These are phyloP conservation scores for Bipolaris zeicola DNA, from an alignment of 2,329 filamentous ascomycete genomes.

Conservation along the genomic window DNA sequence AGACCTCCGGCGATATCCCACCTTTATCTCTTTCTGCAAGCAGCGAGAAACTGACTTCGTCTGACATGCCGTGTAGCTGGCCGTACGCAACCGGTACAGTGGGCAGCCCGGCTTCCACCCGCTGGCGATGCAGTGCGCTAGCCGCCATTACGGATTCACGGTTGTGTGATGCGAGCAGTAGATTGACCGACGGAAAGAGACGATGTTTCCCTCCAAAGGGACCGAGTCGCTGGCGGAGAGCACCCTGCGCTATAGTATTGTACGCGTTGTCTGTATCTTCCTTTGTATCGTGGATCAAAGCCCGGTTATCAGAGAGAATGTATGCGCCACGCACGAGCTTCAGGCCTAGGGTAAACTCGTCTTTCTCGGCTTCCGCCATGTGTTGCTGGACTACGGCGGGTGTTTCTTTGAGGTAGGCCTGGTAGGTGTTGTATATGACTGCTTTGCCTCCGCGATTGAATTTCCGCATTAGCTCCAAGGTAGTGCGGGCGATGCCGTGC, in stretches of 20 bases:
- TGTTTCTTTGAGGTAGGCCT: conserved; percentile 61
- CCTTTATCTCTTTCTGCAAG: conserved; percentile 28
- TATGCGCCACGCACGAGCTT: conserved; percentile 66
- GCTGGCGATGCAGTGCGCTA: conserved; percentile 54
- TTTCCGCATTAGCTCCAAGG: conserved; percentile 56
- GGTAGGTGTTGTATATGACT: conserved; percentile 73
- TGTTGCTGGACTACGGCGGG: conserved; percentile 52
- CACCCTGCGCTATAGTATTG: conserved; percentile 67
- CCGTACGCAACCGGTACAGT: conserved; percentile 66
- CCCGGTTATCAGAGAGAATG: conserved; percentile 56
- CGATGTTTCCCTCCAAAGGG: conserved; percentile 24
- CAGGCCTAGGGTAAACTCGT: conserved; percentile 60
- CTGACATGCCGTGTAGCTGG: conserved; percentile 94
- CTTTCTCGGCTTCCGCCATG: conserved; percentile 53
- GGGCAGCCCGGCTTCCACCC: conserved; percentile 45
- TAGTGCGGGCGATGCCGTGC: conserved; percentile 61
- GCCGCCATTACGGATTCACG: conserved; percentile 67
- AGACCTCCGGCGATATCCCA: conserved; percentile 54
- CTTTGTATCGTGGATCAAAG: conserved; percentile 61
- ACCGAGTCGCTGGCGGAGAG: conserved; percentile 35
- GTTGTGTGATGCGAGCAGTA: conserved; percentile 86
- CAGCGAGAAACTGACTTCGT: conserved; percentile 73
- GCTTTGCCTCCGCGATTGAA: conserved; percentile 52
- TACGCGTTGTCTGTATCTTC: conserved; percentile 66
- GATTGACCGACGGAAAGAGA: conserved; percentile 52